phyloP scores from a whole-genome alignment of 306 rosid genomes.

The Arachis hypogaea region DNA sequence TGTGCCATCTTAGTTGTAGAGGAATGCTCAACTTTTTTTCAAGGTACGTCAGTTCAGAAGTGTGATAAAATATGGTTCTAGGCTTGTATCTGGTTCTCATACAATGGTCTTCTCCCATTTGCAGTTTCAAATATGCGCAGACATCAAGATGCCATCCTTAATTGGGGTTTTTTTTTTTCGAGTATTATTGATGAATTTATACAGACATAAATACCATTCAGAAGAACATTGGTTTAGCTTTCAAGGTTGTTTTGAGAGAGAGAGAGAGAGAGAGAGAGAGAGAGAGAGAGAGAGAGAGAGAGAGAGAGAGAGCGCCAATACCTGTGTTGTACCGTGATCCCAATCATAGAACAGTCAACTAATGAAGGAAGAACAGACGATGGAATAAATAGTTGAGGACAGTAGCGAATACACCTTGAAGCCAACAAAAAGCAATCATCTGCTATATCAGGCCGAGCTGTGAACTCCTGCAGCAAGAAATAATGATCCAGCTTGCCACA shows the following conservation, averaged over 20 bases:
- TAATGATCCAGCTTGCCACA: conserved; percentile 40
- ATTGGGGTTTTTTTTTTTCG: background rate
- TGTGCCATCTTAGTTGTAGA: background rate
- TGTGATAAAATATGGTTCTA: background rate
- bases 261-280: conserved; percentile 15
- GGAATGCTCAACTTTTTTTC: background rate
- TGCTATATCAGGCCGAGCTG: conserved; percentile 98
- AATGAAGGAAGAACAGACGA: conserved; percentile 83
- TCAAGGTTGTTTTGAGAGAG: background rate
- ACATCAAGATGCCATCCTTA: background rate
- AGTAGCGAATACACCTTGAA: conserved; percentile 98
- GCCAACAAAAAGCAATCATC: conserved; percentile 99
- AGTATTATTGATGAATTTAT: background rate
- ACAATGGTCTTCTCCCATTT: background rate
- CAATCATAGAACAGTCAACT: conserved; percentile 95
- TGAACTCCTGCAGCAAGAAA: conserved; percentile 77
- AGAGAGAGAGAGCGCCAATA: conserved; percentile 36
- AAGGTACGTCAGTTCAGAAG: background rate
- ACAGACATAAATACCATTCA: conserved; percentile 1
- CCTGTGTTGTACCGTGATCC: conserved; percentile 98
- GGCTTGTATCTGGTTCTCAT: background rate
- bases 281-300: conserved; percentile 6
- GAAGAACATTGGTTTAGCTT: conserved; percentile 12
- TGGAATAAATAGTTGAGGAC: conserved; percentile 94
- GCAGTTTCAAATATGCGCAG: background rate